Conservation (phyloP, 805 yeast genomes). For the Pachysolen tannophilus region DNA sequence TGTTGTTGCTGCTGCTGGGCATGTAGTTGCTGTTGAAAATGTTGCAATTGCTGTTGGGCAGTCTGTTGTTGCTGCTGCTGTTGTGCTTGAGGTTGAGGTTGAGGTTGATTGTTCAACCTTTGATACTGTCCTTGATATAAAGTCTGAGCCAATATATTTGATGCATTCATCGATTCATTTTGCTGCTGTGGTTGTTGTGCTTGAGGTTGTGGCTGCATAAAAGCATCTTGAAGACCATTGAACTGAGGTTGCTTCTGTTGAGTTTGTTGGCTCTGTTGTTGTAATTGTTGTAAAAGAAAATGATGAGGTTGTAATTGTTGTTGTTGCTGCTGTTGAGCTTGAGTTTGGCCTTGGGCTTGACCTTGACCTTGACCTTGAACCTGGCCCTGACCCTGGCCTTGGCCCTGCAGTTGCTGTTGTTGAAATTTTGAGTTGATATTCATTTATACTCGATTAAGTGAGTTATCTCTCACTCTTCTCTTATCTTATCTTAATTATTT, state of each 20-base stretch:
- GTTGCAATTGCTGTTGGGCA: slow-evolving; percentile 18
- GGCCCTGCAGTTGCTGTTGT: not conserved
- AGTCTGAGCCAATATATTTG: slow-evolving; percentile 30
- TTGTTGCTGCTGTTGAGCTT: slow-evolving; percentile 8
- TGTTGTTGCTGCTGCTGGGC: slow-evolving; percentile 12
- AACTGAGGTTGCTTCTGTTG: slow-evolving; percentile 11
- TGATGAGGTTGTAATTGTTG: slow-evolving; percentile 4
- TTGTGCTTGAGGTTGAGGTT: slow-evolving; percentile 19
- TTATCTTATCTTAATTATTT: too few species aligned
- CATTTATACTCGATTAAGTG: slow-evolving; percentile 4
- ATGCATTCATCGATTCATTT: slow-evolving; percentile 22
- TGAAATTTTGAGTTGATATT: slow-evolving; percentile 8
- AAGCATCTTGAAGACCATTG: slow-evolving; percentile 10
- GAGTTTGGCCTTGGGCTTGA: slow-evolving; percentile 15
- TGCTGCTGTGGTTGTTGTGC: slow-evolving; percentile 13
- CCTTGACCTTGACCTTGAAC: too few species aligned
- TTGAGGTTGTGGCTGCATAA: slow-evolving; percentile 14
- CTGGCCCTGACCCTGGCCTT: slow-evolving; percentile 6
- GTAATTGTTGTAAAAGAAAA: slow-evolving; percentile 8
- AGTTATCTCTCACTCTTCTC: too few species aligned
- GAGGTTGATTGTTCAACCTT: slow-evolving; percentile 23
- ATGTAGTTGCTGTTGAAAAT: slow-evolving; percentile 17
- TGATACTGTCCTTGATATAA: slow-evolving; percentile 32
- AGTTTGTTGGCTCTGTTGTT: slow-evolving; percentile 7
- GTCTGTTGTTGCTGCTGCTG: too few species aligned